Percentiles rank a stretch among this genome's conserved stretches.
Evolutionary conservation across 73 alveolate species (phyloP).

Genomic region (Stentor roeselii): DNA sequence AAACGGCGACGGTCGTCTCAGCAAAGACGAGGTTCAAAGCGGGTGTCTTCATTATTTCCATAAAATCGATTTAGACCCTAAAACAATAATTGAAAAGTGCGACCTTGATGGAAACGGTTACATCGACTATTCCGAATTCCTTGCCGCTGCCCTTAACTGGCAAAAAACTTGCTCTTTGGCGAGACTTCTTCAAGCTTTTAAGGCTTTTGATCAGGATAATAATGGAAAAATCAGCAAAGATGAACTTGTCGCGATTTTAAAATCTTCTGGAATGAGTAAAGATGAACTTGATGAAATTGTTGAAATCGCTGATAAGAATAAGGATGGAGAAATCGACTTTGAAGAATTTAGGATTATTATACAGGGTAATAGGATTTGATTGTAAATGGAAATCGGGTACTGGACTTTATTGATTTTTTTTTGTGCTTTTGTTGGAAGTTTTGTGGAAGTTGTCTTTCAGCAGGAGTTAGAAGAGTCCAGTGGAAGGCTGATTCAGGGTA

Average conservation of each 20-base stretch:
- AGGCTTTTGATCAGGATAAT: conserved; percentile 28
- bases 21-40: neutral
- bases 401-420: no score
- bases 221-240: conserved; percentile 38
- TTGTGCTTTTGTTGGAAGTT: conserved; percentile 1
- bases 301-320: conserved; percentile 50
- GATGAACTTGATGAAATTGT: conserved; percentile 36
- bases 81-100: neutral
- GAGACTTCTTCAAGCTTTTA: conserved; percentile 7
- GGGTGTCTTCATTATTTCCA: no score
- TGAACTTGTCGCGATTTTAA: conserved; percentile 27
- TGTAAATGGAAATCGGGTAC: neutral
- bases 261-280: conserved; percentile 37
- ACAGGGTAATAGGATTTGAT: conserved; percentile 22
- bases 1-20: conserved; percentile 38
- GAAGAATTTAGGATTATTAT: conserved; percentile 52
- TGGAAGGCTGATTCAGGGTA: neutral
- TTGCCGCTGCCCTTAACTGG: conserved; percentile 15
- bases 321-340: conserved; percentile 58
- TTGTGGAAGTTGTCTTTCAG: neutral
- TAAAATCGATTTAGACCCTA: neutral
- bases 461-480: neutral
- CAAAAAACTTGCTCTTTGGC: neutral
- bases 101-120: conserved; percentile 20
- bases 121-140: conserved; percentile 22